Conservation (phyloP, 805 yeast species). For the Lipomyces spencermartinsiae region DNA sequence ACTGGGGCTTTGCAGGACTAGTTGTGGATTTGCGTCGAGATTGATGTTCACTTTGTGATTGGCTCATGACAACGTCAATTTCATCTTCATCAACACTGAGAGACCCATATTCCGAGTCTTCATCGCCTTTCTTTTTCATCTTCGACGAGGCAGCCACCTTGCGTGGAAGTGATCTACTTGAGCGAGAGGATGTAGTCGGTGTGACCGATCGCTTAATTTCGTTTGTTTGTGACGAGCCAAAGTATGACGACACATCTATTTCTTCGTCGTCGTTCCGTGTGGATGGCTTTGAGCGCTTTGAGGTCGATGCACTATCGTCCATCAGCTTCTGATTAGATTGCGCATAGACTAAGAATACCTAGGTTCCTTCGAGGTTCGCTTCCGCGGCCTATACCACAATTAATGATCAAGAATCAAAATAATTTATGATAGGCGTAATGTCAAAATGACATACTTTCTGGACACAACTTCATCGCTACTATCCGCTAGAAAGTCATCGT, state of each 20-base stretch:
- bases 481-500: not conserved
- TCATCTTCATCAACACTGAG: slow-evolving; percentile 21
- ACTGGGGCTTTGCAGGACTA: slow-evolving; percentile 1
- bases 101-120: slow-evolving; percentile 15
- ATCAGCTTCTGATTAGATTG: not conserved
- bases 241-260: slow-evolving; percentile 8
- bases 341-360: not conserved
- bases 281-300: slow-evolving; percentile 4
- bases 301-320: not conserved
- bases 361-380: not conserved
- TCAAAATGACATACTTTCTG: not conserved
- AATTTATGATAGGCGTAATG: not conserved
- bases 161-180: not conserved
- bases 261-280: not conserved
- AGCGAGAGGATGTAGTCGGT: not conserved
- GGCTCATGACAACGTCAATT: slow-evolving; percentile 5
- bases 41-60: not conserved
- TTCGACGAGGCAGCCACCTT: not conserved
- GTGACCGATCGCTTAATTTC: slow-evolving; percentile 2
- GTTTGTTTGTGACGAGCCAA: slow-evolving; percentile 1
- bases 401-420: not conserved
- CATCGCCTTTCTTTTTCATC: not conserved
- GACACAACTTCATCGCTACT: not conserved
- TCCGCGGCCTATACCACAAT: not conserved
- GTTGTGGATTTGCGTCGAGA: not conserved